Base-by-base conservation (phyloP, 805 yeast genomes). In the Candida tammaniensis region DNA sequence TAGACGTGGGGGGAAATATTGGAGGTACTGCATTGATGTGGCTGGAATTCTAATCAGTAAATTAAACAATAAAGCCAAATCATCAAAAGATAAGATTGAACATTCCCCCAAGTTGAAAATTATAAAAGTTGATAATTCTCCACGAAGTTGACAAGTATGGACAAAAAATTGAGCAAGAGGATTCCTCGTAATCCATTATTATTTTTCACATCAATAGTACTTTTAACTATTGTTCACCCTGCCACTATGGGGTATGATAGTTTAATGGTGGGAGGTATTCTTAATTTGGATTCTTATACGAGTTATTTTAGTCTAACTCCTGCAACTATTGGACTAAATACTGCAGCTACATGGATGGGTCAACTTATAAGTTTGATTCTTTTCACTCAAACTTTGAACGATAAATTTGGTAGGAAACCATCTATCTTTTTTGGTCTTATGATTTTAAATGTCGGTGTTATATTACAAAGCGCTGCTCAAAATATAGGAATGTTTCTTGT, bases 381-480 rank as follows among this genome's bases (percentile, higher is more conserved):
- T 10, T 24, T 30, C 5, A 17, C 30, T 14, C 46, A 17, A 26
- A 56, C 25, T 41, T 54, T 9, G 33, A 50, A 14, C 24, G 76
- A 72, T 46, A 51, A 43, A 32, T 51, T 48, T 31, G 76, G 73
- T 39, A 52, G 76, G 57, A 57, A 68, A 48, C 33, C 35, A 4
- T 33, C 44, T 17, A 46, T 54, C 20, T n/a, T 42, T n/a, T 20
- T 45, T 25, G 67, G 68, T 17, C 46, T 47, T 26, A 6, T 31
- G 4, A 17, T 59, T 22, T 36, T 47, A 11, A 26, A 55, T 20
- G 35, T 57, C 10, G 72, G 71, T 7, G 63, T 59, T n/a, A 54
- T 52, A 1, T 45, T 64, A 25, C 71, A 64, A 41, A 54, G 64
- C 14, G 57, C 64, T 3, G 59, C 72, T 17, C 52, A 46, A 34